Percentiles rank a stretch among this genome's conserved stretches.
Conservation (phyloP, 2,329 filamentous ascomycete genomes). For the Penicillium vulpinum region DNA sequence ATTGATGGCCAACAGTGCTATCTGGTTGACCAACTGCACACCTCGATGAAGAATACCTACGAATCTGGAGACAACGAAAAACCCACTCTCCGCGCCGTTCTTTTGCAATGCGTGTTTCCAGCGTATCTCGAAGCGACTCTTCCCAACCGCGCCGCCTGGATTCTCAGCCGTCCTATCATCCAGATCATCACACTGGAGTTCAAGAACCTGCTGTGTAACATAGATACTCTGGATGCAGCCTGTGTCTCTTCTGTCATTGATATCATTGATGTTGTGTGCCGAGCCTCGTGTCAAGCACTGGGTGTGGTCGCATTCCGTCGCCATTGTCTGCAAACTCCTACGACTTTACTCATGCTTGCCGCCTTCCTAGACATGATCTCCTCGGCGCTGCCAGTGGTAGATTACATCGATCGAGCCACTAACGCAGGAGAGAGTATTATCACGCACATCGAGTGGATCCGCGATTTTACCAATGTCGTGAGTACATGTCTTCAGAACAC, state of each 20-base stretch:
- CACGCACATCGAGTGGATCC: conserved; percentile 41
- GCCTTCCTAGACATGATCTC: conserved; percentile 45
- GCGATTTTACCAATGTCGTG: conserved; percentile 33
- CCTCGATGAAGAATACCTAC: conserved; percentile 49
- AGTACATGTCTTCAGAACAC: conserved; percentile 4
- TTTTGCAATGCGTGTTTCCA: conserved; percentile 58
- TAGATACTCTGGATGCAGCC: conserved; percentile 44
- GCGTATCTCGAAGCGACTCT: conserved; percentile 56
- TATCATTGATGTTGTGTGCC: conserved; percentile 42
- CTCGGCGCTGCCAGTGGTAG: conserved; percentile 44
- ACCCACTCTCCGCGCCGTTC: conserved; percentile 52
- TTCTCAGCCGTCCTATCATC: conserved; percentile 55
- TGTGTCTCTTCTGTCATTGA: conserved; percentile 40
- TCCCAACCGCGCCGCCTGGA: conserved; percentile 49
- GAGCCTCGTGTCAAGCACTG: conserved; percentile 40
- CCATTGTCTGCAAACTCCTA: conserved; percentile 39
- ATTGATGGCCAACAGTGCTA: conserved; percentile 59
- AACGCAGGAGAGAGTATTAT: conserved; percentile 26
- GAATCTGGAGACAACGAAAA: conserved; percentile 43
- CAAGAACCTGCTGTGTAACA: conserved; percentile 46
- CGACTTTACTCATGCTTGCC: conserved; percentile 40
- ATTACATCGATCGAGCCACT: conserved; percentile 49
- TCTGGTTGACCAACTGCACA: conserved; percentile 55
- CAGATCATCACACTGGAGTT: conserved; percentile 48
- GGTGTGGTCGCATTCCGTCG: conserved; percentile 37